Evolutionary conservation across 441 rosid genomes (phyloP), one percentile per base, ranked within the genome.

Genomic region (Pelargonium australe): DNA sequence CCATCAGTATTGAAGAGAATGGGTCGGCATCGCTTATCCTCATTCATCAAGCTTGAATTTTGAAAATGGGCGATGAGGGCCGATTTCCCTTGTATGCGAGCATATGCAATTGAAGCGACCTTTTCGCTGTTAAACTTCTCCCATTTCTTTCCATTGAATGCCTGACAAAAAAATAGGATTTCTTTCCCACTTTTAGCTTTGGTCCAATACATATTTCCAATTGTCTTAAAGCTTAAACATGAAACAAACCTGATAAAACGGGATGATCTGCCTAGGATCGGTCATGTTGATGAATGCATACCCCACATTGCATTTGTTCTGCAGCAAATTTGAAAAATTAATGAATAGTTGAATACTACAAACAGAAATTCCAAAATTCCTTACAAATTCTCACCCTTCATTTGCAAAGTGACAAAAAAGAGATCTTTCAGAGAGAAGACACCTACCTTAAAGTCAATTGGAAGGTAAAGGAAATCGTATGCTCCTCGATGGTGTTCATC

Each of bases 301-400:
- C 10, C 95, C 95, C 49, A 87, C 92, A 66, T 89, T 89, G 80
- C 95, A 89, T 73, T 89, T 87, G 74, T 89, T 89, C 92, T 89
- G 87, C 82, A 84, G 64, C 71, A 75, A 67, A 62, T 49, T 45
- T 20, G 66, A 63, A 74, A 65, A 5, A 53, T 45, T 62, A 68
- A 73, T 74, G 58, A 51, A 76, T 5, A 60, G 64, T 72, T 74
- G 60, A 53, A 78, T 20, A 60, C 57, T 65, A 25, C 12, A 60
- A 25, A 43, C 55, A 40, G 12, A 67, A 23, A 63, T 61, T 25
- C 12, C 2, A 9, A 67, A 55, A 10, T 53, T 64, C 47, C 55
- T 10, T 60, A 53, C 63, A 14, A 14, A 28, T 28, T 67, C 49
- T 20, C 7, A n/a, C 44, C 28, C 41, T 65, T 6, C 7, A 28